phyloP scores from a whole-genome alignment of 2,329 filamentous ascomycete genomes.

The Phialocephala sp. region DNA sequence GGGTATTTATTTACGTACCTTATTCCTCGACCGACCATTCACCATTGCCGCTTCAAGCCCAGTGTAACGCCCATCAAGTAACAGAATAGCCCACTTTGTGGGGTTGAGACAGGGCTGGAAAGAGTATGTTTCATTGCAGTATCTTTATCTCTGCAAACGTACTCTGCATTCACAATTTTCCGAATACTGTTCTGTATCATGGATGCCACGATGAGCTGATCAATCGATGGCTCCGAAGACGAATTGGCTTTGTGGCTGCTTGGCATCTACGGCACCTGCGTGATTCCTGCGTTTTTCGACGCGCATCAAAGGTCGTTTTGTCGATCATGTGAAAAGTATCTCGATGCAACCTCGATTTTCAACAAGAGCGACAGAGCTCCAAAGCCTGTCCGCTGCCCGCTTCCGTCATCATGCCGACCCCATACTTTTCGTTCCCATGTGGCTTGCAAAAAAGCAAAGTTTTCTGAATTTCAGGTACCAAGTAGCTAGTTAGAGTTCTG shows the following conservation, averaged over 20 bases:
- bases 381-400: not conserved
- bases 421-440: slow-evolving; percentile 6
- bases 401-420: slow-evolving; percentile 8
- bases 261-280: not conserved
- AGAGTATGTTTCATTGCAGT: slow-evolving; percentile 23
- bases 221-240: not conserved
- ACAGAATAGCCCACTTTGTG: slow-evolving; percentile 28
- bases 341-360: not conserved
- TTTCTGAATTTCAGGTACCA: slow-evolving; percentile 5
- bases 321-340: slow-evolving; percentile 12
- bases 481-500: not conserved
- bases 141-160: slow-evolving; percentile 1
- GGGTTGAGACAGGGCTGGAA: slow-evolving; percentile 26
- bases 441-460: slow-evolving; percentile 8
- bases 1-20: slow-evolving; percentile 24
- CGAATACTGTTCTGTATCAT: not conserved
- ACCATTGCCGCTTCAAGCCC: slow-evolving; percentile 1
- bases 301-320: slow-evolving; percentile 1
- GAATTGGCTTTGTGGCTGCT: slow-evolving; percentile 9
- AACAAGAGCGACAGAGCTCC: slow-evolving; percentile 7
- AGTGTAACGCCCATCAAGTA: slow-evolving; percentile 24
- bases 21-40: slow-evolving; percentile 14
- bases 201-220: not conserved
- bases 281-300: not conserved
- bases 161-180: slow-evolving; percentile 11